Percentiles rank a stretch among this genome's conserved stretches.
Evolutionary conservation across 192 early-diverging fungal species (phyloP).

Genomic region (Umbelopsis ramanniana): DNA sequence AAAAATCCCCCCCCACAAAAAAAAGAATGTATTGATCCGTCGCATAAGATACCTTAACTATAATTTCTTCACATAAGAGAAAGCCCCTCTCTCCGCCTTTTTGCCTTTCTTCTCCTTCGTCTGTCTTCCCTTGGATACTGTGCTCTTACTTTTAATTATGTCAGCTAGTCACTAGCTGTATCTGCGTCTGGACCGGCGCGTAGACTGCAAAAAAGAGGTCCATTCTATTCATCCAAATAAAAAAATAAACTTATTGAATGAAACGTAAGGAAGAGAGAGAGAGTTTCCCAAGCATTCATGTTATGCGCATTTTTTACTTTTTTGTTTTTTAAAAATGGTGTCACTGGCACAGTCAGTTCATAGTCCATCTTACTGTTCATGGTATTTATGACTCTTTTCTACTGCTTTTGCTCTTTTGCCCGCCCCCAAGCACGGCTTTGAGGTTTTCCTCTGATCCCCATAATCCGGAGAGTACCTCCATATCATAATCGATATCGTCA

Average conservation of each 20-base stretch:
- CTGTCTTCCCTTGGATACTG: background rate
- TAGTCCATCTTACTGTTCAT: background rate
- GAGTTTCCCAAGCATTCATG: background rate
- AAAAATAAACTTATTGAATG: background rate
- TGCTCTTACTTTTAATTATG: conserved; percentile 9
- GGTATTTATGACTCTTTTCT: background rate
- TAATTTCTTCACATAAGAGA: background rate
- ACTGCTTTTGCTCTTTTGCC: background rate
- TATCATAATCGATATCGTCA: conserved; percentile 38
- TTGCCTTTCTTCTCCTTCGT: background rate
- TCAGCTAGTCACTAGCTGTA: background rate
- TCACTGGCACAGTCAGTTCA: too few species aligned
- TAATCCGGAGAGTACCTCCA: conserved; percentile 1
- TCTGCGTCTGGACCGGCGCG: background rate
- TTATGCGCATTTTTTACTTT: too few species aligned
- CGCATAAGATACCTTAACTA: conserved; percentile 4
- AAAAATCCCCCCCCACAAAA: background rate
- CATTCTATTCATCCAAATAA: background rate
- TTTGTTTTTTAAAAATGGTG: too few species aligned
- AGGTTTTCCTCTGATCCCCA: conserved; percentile 15
- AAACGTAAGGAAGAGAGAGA: background rate
- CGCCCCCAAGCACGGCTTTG: conserved; percentile 4
- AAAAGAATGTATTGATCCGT: background rate
- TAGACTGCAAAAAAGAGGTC: background rate
- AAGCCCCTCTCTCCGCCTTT: background rate